These are phyloP conservation scores for Ophiocordyceps camponoti-rufipedis DNA, from an alignment of 2,329 filamentous ascomycete genomes.

Conservation along the genomic window DNA sequence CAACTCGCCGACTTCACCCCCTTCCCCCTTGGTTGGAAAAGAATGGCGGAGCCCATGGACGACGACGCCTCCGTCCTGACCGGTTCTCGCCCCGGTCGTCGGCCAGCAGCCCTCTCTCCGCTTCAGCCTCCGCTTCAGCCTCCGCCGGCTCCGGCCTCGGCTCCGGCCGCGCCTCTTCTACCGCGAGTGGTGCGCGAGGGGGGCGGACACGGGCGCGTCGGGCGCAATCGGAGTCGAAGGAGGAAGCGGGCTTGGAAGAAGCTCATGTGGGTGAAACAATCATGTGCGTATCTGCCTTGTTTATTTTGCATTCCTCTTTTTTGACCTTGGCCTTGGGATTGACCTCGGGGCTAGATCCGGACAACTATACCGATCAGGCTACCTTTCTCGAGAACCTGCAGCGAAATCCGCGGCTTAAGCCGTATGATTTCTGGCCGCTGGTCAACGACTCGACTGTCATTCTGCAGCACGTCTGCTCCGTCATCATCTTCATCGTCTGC, in stretches of 20 bases:
- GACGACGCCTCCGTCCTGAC: no score
- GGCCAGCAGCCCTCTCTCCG: no score
- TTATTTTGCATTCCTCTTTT: neutral
- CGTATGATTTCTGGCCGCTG: constrained; percentile 96
- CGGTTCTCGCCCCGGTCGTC: no score
- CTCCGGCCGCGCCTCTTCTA: no score
- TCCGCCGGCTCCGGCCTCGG: no score
- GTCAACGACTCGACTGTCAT: constrained; percentile 93
- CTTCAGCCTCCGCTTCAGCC: no score
- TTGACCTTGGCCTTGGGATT: no score
- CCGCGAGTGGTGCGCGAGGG: no score
- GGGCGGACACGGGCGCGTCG: no score
- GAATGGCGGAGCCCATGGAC: no score
- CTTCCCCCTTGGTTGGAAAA: no score
- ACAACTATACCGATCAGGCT: constrained; percentile 94
- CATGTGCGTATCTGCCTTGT: constrained; percentile 37
- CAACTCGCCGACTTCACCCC: no score
- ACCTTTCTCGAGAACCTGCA: constrained; percentile 95
- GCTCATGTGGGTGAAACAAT: constrained; percentile 93
- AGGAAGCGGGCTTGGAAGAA: constrained; percentile 70
- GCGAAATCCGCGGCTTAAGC: constrained; percentile 78
- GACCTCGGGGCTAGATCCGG: constrained; percentile 48
- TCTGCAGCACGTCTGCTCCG: constrained; percentile 88
- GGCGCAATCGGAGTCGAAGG: neutral
- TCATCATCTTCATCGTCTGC: constrained; percentile 85